Base-by-base conservation (phyloP, 2,329 filamentous ascomycete genomes). In the Scedosporium boydii region DNA sequence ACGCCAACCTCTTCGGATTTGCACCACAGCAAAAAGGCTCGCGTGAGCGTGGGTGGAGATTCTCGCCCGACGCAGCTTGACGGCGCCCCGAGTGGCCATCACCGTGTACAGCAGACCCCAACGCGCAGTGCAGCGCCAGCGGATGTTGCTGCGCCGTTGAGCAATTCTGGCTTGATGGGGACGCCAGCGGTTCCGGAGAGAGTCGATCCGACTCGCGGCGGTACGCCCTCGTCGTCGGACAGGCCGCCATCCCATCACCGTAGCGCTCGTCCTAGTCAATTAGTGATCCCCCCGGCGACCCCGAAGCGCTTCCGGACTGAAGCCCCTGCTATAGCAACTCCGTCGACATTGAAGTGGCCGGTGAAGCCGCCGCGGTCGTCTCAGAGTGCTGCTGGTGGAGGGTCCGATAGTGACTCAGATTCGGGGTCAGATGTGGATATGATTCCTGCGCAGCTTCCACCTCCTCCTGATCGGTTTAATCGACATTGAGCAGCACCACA, bases 111-210 rank as follows among this genome's bases (percentile, higher is more conserved):
- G 57, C 27, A 63, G 44, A n/a, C 60, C 6, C 59, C 63, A 16
- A 7, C 56, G n/a, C 42, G 58, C 16, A 44, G 60, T n/a, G 65
- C 66, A 16, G 64, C 23, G 63, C 6, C 66, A 67, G 34, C 68
- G 66, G 26, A 71, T 69, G 64, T 68, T 66, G 59, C 69, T 73
- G 4, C 67, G 70, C 63, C 75, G 6, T 66, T 68, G 3, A 69
- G 74, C 53, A 73, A 76, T 66, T 71, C 73, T 12, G 74, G 77
- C 0, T 64, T 77, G 4, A 65, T 67, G 4, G 74, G 70, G 1
- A 70, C 75, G 1, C 66, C 71, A 16, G 75, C 72, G 12, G 75
- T 75, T 1, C 74, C 72, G 5, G 74, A 75, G 59, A 68, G 66
- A 14, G 68, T 69, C 26, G 76, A 78, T 63, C 76, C 76, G 3